A percentile compares a stretch with the other conserved stretches of the same genome.
These are phyloP conservation scores for Entrophospora sp. DNA, from an alignment of 192 early-diverging fungal genomes.

Conservation along the genomic window DNA sequence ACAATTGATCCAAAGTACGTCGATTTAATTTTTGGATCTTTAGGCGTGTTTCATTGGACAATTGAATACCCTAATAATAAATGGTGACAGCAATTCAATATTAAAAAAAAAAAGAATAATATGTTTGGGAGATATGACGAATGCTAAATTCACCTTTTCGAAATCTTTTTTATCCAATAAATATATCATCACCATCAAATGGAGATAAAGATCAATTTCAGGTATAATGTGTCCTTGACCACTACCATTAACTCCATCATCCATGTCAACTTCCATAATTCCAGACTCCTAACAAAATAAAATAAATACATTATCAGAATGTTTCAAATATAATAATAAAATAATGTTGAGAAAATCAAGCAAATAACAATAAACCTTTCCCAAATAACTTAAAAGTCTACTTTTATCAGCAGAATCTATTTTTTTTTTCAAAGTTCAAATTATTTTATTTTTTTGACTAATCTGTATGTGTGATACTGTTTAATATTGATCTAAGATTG, in stretches of 20 bases:
- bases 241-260: slow-evolving; percentile 29
- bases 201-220: slow-evolving; percentile 81
- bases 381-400: slow-evolving; percentile 24
- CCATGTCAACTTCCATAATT: slow-evolving; percentile 38
- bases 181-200: no score
- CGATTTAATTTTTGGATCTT: slow-evolving; percentile 63
- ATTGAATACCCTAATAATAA: slow-evolving; percentile 54
- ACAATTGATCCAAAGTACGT: slow-evolving; percentile 81
- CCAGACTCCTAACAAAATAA: slow-evolving; percentile 32
- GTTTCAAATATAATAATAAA: no score
- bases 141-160: slow-evolving; percentile 60
- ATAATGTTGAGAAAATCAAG: no score
- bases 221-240: slow-evolving; percentile 36
- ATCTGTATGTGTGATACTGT: no score
- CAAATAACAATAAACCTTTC: slow-evolving; percentile 27
- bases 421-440: no score
- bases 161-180: slow-evolving; percentile 69
- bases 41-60: slow-evolving; percentile 58
- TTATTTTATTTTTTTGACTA: no score
- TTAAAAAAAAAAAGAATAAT: no score
- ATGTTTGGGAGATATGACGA: no score
- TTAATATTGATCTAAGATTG: no score
- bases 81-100: no score
- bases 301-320: no score
- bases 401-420: slow-evolving; percentile 25